Conservation (phyloP, 169 alveolate genomes). For the Eimeria brunetti region DNA sequence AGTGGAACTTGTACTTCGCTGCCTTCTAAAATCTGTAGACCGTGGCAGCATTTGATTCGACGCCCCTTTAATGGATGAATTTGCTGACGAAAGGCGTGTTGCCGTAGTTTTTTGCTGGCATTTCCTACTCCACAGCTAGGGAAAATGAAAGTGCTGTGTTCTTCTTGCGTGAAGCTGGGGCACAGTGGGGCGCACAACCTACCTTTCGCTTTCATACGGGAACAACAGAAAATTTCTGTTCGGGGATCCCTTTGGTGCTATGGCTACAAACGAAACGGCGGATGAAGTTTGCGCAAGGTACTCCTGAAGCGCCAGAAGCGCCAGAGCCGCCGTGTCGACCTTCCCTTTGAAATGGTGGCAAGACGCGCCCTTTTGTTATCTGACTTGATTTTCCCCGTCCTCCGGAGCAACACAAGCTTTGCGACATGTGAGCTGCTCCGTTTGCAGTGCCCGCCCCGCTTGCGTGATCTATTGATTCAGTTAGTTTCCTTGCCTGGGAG, state of each 20-base stretch:
- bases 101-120: neutral
- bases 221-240: too few relatives aligned
- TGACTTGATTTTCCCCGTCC: neutral
- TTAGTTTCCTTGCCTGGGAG: neutral
- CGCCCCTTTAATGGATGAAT: neutral
- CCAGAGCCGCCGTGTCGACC: too few relatives aligned
- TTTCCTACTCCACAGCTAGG: neutral
- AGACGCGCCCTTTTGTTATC: neutral
- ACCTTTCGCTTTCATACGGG: too few relatives aligned
- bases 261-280: neutral
- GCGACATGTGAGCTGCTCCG: too few relatives aligned
- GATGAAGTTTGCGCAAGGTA: neutral
- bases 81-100: neutral
- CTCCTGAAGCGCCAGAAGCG: neutral
- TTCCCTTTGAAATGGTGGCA: neutral
- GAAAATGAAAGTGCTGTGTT: neutral
- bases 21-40: neutral
- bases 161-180: neutral
- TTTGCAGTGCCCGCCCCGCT: neutral
- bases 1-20: neutral
- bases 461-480: neutral
- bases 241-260: neutral
- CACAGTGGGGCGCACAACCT: too few relatives aligned
- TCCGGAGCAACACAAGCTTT: neutral
- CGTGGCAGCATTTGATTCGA: neutral